Evolutionary conservation across 139 green algal species (phyloP).

Genomic region (Diplosphaera chodatii): DNA sequence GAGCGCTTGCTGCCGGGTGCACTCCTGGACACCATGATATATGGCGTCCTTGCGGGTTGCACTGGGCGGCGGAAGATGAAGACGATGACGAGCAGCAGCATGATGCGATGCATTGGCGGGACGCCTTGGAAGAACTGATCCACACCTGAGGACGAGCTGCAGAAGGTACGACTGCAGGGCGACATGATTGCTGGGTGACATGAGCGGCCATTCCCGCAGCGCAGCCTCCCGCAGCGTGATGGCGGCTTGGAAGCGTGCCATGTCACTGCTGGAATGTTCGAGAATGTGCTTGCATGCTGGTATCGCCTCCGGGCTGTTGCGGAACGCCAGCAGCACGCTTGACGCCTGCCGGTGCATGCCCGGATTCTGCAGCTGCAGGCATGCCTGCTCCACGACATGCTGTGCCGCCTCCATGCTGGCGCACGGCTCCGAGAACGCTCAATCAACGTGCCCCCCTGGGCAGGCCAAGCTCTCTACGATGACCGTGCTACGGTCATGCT

Average conservation of each 20-base stretch:
- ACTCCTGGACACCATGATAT: conserved; percentile 3
- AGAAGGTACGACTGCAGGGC: conserved; percentile 49
- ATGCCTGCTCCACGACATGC: conserved; percentile 35
- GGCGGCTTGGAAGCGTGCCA: conserved; percentile 49
- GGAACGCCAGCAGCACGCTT: conserved; percentile 57
- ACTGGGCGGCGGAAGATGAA: background rate
- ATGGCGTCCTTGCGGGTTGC: background rate
- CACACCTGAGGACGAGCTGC: conserved; percentile 29
- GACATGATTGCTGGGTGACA: conserved; percentile 7
- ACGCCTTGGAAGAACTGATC: too few relatives aligned
- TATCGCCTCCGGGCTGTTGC: conserved; percentile 26
- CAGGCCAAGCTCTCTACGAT: too few relatives aligned
- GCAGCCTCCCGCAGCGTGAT: conserved; percentile 46
- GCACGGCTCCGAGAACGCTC: too few relatives aligned
- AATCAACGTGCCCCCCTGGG: too few relatives aligned
- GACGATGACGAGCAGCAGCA: too few relatives aligned
- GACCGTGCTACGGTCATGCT: too few relatives aligned
- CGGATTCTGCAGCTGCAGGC: conserved; percentile 27
- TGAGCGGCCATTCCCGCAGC: conserved; percentile 48
- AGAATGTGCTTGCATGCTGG: conserved; percentile 51
- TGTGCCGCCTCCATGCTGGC: conserved; percentile 14
- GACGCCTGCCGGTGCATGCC: conserved; percentile 29
- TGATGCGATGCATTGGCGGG: too few relatives aligned
- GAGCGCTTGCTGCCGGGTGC: conserved; percentile 7
- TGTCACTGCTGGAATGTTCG: conserved; percentile 22